These are phyloP conservation scores for Colletotrichum sp. DNA, from an alignment of 2,329 filamentous ascomycete genomes.

Conservation along the genomic window DNA sequence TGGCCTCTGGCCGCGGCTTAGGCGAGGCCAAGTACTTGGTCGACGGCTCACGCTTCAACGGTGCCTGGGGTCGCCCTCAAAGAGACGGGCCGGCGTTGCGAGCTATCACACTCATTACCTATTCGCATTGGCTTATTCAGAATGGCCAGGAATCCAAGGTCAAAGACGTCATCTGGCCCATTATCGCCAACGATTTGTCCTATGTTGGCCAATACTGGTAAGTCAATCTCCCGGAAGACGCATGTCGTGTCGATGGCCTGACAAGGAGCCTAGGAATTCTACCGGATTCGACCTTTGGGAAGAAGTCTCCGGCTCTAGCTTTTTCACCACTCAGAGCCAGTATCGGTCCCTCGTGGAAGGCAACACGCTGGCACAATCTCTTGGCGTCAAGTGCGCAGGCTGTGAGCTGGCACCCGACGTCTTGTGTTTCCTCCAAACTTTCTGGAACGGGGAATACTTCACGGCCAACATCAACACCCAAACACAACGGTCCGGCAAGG, in stretches of 20 bases:
- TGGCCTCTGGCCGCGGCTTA: conserved; percentile 51
- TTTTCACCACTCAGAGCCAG: conserved; percentile 62
- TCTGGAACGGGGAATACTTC: conserved; percentile 63
- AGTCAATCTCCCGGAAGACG: neutral
- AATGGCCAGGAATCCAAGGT: conserved; percentile 45
- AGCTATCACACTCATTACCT: conserved; percentile 59
- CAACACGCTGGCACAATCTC: conserved; percentile 50
- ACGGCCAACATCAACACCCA: conserved; percentile 55
- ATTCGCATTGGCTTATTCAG: conserved; percentile 54
- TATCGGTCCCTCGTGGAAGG: conserved; percentile 58
- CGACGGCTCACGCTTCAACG: conserved; percentile 53
- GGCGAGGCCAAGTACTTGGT: conserved; percentile 62
- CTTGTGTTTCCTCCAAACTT: conserved; percentile 58
- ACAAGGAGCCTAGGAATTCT: conserved; percentile 40
- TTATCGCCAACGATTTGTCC: conserved; percentile 60
- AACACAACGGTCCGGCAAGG: conserved; percentile 56
- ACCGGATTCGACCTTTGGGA: conserved; percentile 67
- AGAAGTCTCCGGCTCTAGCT: conserved; percentile 60
- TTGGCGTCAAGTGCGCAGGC: conserved; percentile 52
- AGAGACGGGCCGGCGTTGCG: conserved; percentile 65
- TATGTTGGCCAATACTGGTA: conserved; percentile 59
- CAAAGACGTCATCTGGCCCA: conserved; percentile 54
- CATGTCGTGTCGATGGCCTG: neutral
- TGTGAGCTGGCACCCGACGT: conserved; percentile 57
- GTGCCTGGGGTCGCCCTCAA: conserved; percentile 63